Conservation (phyloP, 202 grass and related monocot species). For the Schoenoplectus tabernaemontani region DNA sequence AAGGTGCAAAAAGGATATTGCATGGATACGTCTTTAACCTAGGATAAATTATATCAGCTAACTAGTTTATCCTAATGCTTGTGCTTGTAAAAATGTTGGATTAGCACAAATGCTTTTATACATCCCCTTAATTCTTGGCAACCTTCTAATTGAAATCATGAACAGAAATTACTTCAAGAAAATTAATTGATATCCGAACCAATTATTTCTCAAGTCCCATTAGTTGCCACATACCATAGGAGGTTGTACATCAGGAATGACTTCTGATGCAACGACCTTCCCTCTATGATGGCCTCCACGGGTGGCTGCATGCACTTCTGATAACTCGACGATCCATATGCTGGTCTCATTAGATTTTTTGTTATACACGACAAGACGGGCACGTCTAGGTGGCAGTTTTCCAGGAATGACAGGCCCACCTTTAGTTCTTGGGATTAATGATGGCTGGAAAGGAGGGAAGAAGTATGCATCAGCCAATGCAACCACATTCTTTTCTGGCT, state of each 20-base stretch:
- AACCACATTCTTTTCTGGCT: conserved; percentile 91
- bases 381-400: conserved; percentile 84
- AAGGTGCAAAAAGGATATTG: not conserved
- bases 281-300: conserved; percentile 98
- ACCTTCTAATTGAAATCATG: not conserved
- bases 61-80: not conserved
- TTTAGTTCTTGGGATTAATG: conserved; percentile 85
- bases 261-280: conserved; percentile 69
- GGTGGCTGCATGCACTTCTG: conserved; percentile 94
- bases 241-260: conserved; percentile 91
- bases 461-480: conserved; percentile 98
- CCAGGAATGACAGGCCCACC: conserved; percentile 82
- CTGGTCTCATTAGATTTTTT: conserved; percentile 93
- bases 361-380: conserved; percentile 85
- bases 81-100: not conserved
- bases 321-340: conserved; percentile 89
- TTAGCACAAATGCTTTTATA: not conserved
- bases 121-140: not conserved
- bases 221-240: conserved; percentile 60
- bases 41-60: not conserved
- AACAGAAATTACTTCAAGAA: not conserved
- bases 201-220: not conserved
- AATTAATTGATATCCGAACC: not conserved
- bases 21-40: not conserved
- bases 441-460: conserved; percentile 97